These are phyloP conservation scores for Rhodomyrtus psidioides DNA, from an alignment of 441 rosid species.

Conservation along the genomic window DNA sequence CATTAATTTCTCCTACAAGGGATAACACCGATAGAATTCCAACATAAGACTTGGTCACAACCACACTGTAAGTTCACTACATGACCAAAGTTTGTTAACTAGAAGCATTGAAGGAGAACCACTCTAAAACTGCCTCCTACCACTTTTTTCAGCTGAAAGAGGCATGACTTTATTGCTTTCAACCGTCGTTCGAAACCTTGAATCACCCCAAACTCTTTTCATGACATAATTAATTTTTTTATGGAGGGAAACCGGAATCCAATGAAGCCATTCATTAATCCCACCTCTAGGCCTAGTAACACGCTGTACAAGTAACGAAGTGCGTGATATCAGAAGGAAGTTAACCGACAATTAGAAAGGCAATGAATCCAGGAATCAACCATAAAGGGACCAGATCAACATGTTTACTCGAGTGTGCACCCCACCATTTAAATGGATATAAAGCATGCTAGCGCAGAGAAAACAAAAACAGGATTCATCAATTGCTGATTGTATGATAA, in stretches of 20 bases:
- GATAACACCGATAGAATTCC: neutral
- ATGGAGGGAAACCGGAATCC: constrained; percentile 45
- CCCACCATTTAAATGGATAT: neutral
- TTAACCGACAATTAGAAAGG: neutral
- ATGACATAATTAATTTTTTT: constrained; percentile 17
- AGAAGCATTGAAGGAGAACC: neutral
- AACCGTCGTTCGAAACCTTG: constrained; percentile 3
- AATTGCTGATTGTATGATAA: neutral
- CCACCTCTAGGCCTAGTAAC: constrained; percentile 46
- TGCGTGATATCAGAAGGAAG: neutral
- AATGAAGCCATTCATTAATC: constrained; percentile 44
- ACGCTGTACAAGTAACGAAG: constrained; percentile 26
- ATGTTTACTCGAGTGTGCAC: neutral
- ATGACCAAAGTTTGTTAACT: neutral
- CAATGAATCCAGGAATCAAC: neutral
- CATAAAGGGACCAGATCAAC: neutral
- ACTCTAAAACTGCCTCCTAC: constrained; percentile 5
- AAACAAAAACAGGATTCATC: neutral
- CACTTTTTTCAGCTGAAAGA: constrained; percentile 13
- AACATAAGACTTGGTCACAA: neutral
- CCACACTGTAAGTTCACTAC: neutral
- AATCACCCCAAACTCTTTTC: constrained; percentile 19
- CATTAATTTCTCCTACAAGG: neutral
- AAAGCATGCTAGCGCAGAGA: neutral
- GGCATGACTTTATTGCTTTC: constrained; percentile 10